Evolutionary conservation across 1,139 yeast genomes (phyloP).

Genomic region (Pichia sp.): DNA sequence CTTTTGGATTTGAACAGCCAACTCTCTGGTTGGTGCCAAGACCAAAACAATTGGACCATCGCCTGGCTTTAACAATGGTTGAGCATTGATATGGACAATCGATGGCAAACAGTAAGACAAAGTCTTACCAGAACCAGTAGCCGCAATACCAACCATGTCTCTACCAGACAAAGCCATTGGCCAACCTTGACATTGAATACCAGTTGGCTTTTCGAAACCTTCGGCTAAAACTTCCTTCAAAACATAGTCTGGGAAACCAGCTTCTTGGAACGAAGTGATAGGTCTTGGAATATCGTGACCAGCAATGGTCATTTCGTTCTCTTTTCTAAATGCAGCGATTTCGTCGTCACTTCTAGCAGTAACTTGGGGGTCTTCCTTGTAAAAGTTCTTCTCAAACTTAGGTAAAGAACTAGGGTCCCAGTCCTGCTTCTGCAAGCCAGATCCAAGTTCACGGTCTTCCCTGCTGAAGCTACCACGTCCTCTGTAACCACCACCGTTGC

Average conservation of each 20-base stretch:
- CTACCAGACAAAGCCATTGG: slow-evolving; percentile 99
- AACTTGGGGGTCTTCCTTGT: slow-evolving; percentile 78
- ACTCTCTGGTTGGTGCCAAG: slow-evolving; percentile 97
- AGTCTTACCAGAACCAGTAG: slow-evolving; percentile 99
- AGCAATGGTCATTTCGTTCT: slow-evolving; percentile 76
- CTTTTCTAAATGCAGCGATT: slow-evolving; percentile 68
- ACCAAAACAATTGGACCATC: slow-evolving; percentile 97
- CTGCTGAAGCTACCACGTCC: slow-evolving; percentile 35
- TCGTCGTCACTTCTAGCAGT: slow-evolving; percentile 71
- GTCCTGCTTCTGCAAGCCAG: slow-evolving; percentile 61
- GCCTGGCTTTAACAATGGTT: slow-evolving; percentile 85
- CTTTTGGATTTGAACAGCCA: slow-evolving; percentile 94
- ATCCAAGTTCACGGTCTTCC: slow-evolving; percentile 49
- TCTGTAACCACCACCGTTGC: slow-evolving; percentile 7
- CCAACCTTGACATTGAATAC: slow-evolving; percentile 99
- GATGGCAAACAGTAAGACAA: slow-evolving; percentile 94
- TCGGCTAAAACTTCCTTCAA: slow-evolving; percentile 82
- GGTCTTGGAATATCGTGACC: slow-evolving; percentile 95
- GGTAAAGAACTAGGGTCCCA: slow-evolving; percentile 80
- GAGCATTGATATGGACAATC: slow-evolving; percentile 96
- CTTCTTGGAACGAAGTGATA: slow-evolving; percentile 86
- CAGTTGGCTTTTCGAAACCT: slow-evolving; percentile 93
- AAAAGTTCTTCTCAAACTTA: slow-evolving; percentile 91
- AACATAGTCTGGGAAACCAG: slow-evolving; percentile 94
- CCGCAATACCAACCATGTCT: slow-evolving; percentile 98